phyloP scores from a whole-genome alignment of 805 yeast species.

The Candida silvicultrix region DNA sequence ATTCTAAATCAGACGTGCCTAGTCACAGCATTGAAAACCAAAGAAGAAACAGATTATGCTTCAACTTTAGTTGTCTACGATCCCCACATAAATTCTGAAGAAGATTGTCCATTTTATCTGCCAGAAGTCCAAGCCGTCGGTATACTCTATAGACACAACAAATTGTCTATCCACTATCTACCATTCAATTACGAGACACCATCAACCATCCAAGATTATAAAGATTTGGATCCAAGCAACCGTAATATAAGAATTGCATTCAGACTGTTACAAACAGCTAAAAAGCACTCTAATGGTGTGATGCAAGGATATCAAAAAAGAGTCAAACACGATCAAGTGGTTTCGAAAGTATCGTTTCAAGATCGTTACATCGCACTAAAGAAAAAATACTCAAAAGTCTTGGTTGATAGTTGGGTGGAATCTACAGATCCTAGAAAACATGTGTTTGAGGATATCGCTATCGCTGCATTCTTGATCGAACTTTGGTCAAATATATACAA shows the following conservation, averaged over 20 bases:
- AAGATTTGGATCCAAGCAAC: conserved; percentile 36
- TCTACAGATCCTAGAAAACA: conserved; percentile 93
- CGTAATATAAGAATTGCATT: conserved; percentile 79
- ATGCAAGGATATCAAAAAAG: conserved; percentile 81
- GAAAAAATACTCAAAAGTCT: conserved; percentile 67
- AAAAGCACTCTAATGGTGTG: conserved; percentile 79
- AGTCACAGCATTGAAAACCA: conserved; percentile 29
- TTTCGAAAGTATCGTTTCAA: conserved; percentile 77
- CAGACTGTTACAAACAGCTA: conserved; percentile 70
- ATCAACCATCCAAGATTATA: conserved; percentile 21
- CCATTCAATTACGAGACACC: conserved; percentile 41
- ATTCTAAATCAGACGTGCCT: conserved; percentile 83
- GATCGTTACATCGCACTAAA: conserved; percentile 74
- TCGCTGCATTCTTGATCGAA: conserved; percentile 89
- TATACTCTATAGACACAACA: conserved; percentile 38
- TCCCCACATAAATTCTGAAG: conserved; percentile 60
- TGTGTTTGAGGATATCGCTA: conserved; percentile 93
- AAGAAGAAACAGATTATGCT: conserved; percentile 20
- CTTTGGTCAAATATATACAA: conserved; percentile 60
- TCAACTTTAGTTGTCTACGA: conserved; percentile 61
- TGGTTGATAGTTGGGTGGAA: conserved; percentile 87
- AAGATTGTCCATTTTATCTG: conserved; percentile 79
- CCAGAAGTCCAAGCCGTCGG: conserved; percentile 83
- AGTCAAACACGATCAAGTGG: conserved; percentile 83
- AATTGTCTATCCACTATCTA: conserved; percentile 67